Percentiles rank a stretch among this genome's conserved stretches.
Evolutionary conservation across 2,329 filamentous ascomycete species (phyloP).

Genomic region (Ophiostoma piceae): DNA sequence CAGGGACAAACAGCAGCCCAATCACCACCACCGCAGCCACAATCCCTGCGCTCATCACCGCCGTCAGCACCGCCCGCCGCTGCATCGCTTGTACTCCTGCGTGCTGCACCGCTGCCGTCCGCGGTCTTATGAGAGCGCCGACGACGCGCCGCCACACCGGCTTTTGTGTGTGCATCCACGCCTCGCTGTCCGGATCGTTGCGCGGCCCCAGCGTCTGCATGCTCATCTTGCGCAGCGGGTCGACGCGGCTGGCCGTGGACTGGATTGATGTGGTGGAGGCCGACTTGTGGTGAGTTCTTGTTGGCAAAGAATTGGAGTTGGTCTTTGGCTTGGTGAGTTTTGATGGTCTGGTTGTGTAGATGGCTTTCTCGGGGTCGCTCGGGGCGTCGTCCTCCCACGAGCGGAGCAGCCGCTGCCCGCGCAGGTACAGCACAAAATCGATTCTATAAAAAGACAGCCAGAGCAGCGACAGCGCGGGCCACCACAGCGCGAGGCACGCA

Average conservation of each 20-base stretch:
- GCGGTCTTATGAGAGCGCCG: constrained; percentile 22
- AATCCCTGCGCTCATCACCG: constrained; percentile 35
- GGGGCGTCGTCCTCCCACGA: constrained; percentile 37
- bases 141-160: constrained; percentile 13
- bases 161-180: constrained; percentile 30
- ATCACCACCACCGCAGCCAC: constrained; percentile 30
- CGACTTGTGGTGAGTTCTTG: neutral
- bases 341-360: neutral
- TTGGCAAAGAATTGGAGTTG: neutral
- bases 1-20: neutral
- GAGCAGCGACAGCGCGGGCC: constrained; percentile 35
- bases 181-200: constrained; percentile 34
- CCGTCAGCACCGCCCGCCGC: constrained; percentile 34
- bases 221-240: constrained; percentile 31
- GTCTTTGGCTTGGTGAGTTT: constrained; percentile 20
- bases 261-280: neutral
- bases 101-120: constrained; percentile 33
- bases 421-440: constrained; percentile 36
- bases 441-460: constrained; percentile 37
- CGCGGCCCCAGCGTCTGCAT: constrained; percentile 35
- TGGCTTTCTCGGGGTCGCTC: constrained; percentile 20
- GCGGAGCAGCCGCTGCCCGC: constrained; percentile 34
- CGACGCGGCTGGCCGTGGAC: constrained; percentile 19
- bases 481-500: constrained; percentile 34
- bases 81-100: constrained; percentile 34